A percentile compares a stretch with the other conserved stretches of the same genome.
These are phyloP conservation scores for Plenodomus lindquistii DNA, from an alignment of 2,329 filamentous ascomycete species.

Conservation along the genomic window DNA sequence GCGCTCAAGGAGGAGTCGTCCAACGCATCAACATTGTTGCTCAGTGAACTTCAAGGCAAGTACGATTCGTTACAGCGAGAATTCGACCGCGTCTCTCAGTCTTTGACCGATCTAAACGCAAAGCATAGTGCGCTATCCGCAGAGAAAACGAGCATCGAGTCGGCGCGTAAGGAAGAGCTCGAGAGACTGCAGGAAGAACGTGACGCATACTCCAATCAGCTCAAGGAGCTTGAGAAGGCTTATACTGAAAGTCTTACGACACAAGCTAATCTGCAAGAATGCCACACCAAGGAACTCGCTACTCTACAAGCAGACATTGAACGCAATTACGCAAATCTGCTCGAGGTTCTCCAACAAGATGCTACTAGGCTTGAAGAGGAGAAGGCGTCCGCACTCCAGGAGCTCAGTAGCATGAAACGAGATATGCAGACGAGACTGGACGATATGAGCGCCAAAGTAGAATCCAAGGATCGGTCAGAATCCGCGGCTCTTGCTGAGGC, in stretches of 20 bases:
- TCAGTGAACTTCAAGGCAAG: conserved; percentile 17
- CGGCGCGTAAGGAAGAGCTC: conserved; percentile 22
- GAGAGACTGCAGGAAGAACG: conserved; percentile 20
- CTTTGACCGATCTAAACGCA: conserved; percentile 8
- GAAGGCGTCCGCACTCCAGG: conserved; percentile 24
- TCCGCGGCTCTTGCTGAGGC: conserved; percentile 24
- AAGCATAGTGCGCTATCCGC: conserved; percentile 19
- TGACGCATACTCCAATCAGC: conserved; percentile 21
- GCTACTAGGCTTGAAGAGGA: conserved; percentile 31
- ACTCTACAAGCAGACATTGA: conserved; percentile 34
- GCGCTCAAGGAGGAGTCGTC: conserved; percentile 33
- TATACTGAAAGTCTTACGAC: conserved; percentile 20
- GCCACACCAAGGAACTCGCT: conserved; percentile 28
- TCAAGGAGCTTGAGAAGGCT: conserved; percentile 28
- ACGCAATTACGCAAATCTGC: conserved; percentile 31
- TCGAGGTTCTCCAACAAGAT: conserved; percentile 36
- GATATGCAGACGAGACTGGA: conserved; percentile 25
- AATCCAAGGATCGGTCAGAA: conserved; percentile 19
- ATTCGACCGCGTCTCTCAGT: conserved; percentile 3
- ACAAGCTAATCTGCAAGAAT: conserved; percentile 20
- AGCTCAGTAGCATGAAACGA: conserved; percentile 24
- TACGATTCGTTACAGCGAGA: conserved; percentile 13
- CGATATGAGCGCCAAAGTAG: conserved; percentile 23
- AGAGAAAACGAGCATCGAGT: conserved; percentile 23
- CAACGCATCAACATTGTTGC: conserved; percentile 15